Evolutionary conservation across 176 grass and related monocot genomes (phyloP), one percentile per base, ranked within the genome.

Genomic region (Oropetium thomaeum): DNA sequence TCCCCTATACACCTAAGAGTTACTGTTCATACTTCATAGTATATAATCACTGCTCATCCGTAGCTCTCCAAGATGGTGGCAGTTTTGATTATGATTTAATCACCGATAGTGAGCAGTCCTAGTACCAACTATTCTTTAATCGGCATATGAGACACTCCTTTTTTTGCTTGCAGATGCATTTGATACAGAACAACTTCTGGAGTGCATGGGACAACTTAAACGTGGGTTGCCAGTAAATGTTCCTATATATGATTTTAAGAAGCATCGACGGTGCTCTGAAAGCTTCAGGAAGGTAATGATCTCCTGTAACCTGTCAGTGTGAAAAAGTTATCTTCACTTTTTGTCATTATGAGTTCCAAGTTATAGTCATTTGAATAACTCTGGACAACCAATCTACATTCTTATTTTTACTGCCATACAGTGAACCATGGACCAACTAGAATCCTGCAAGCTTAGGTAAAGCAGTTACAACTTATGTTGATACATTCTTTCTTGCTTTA

Each of bases 221-320:
- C 49, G 79, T 86, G 88, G 79, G 39, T 77, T 75, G 26, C 89
- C 91, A 77, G 96, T 99, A 58, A 99, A 95, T 86, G 84, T 99
- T 71, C 96, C 96, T 9, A 95, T 99, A 47, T 99, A 99, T 82
- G 96, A 99, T 82, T 99, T 99, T 62, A 99, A 95, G 88, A 95
- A 88, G 29, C 96, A 99, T 74, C 79, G 82, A 22, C 80, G 92
- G 62, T 92, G 79, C 51, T 92, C 89, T 42, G 91, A 95, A 73
- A 92, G n/a, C 45, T 92, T 99, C 65, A 80, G 96, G 58, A 95
- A 95, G 96, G 96, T 98, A 89, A 27, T 41, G 20, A 33, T 65
- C 19, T 64, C 28, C 83, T 71, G 52, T 76, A 39, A 76, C 31
- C 69, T 59, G 16, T 49, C 33, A 32, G 41, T 42, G 17, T 61